These are phyloP conservation scores for Alternaria consortialis DNA, from an alignment of 2,329 filamentous ascomycete species.

Conservation along the genomic window DNA sequence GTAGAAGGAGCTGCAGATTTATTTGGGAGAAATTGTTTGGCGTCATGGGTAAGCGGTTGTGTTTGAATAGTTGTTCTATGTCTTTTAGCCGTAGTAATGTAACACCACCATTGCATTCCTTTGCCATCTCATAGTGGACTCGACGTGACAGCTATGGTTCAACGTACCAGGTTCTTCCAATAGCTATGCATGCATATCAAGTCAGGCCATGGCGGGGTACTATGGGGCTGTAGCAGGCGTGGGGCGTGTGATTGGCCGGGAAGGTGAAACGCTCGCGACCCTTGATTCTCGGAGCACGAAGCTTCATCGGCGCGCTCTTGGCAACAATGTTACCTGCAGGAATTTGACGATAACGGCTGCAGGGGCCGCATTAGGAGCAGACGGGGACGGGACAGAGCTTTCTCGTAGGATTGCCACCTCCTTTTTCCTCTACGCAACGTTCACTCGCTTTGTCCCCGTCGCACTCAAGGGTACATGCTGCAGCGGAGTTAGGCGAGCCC, in stretches of 20 bases:
- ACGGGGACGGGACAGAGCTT: not conserved
- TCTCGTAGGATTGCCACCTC: conserved; percentile 19
- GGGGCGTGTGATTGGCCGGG: conserved; percentile 20
- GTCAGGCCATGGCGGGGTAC: conserved; percentile 27
- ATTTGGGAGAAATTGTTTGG: conserved; percentile 1
- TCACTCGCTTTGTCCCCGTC: not conserved
- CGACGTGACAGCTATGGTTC: not conserved
- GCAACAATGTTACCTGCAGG: conserved; percentile 47
- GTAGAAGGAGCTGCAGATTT: not conserved
- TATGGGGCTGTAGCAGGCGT: conserved; percentile 20
- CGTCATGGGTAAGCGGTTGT: not conserved
- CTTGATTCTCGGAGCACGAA: conserved; percentile 17
- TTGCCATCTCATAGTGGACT: not conserved
- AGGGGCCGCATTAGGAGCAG: not conserved
- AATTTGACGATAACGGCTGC: conserved; percentile 47
- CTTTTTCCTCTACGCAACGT: conserved; percentile 1
- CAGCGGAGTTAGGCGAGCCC: conserved; percentile 27
- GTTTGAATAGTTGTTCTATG: not conserved
- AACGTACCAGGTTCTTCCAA: not conserved
- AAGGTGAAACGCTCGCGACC: conserved; percentile 19
- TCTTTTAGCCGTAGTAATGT: not conserved
- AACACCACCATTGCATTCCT: not conserved
- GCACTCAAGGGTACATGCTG: conserved; percentile 1
- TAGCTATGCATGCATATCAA: conserved; percentile 7
- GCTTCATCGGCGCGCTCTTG: conserved; percentile 27